A percentile compares a stretch with the other conserved stretches of the same genome.
Conservation (phyloP, 2,329 filamentous ascomycete genomes). For the Curvularia verruculosa region DNA sequence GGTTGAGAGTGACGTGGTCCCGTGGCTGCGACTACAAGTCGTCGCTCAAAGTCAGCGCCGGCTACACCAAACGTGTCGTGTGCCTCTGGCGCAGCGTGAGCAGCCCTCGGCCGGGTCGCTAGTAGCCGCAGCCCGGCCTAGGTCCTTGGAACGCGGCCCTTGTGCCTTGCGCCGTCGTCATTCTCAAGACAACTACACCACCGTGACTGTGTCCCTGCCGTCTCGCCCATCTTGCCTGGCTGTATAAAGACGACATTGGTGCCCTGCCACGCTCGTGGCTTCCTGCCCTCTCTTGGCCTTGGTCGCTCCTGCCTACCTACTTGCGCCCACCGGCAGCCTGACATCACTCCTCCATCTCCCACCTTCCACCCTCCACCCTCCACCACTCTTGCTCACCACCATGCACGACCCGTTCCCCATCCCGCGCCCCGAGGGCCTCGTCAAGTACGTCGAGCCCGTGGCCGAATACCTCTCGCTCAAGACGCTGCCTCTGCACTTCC, state of each 20-base stretch:
- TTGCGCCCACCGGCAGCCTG: conserved; percentile 12
- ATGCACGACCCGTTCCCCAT: conserved; percentile 77
- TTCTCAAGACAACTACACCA: conserved; percentile 18
- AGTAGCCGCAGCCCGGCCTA: conserved; percentile 27
- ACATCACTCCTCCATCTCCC: conserved; percentile 19
- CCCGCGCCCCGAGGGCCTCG: conserved; percentile 63
- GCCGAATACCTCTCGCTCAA: conserved; percentile 67
- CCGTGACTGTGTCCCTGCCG: conserved; percentile 7
- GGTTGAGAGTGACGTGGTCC: conserved; percentile 34
- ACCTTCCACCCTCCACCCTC: conserved; percentile 11
- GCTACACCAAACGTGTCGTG: conserved; percentile 25
- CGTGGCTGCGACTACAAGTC: conserved; percentile 20
- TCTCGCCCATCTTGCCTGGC: conserved; percentile 6
- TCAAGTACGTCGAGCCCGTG: conserved; percentile 65
- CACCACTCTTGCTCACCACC: too few relatives aligned
- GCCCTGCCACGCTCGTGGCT: conserved; percentile 12
- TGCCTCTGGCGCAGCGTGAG: conserved; percentile 25
- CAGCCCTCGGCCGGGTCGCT: conserved; percentile 21
- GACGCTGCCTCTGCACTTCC: conserved; percentile 75
- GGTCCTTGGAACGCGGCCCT: conserved; percentile 5
- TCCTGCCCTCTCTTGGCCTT: conserved; percentile 4
- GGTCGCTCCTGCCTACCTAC: conserved; percentile 7
- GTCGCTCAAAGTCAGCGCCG: conserved; percentile 6
- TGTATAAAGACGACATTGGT: conserved; percentile 21
- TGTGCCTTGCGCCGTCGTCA: conserved; percentile 15